Evolutionary conservation across 805 yeast genomes (phyloP).

Genomic region (Yamadazyma insecticola): DNA sequence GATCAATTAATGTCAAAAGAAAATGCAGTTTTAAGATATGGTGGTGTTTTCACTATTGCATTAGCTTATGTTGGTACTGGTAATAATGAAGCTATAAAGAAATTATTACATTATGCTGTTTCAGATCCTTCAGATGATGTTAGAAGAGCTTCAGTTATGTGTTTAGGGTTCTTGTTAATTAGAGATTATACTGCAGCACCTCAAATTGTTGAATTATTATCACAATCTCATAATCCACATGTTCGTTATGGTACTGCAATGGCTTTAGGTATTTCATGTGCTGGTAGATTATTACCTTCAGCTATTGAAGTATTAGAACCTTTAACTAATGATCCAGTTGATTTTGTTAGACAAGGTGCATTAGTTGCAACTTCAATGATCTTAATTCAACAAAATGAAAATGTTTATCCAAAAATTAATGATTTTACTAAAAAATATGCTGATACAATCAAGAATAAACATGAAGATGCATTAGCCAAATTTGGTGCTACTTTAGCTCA

Average conservation of each 20-base stretch:
- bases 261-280: conserved; percentile 96
- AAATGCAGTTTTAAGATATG: conserved; percentile 83
- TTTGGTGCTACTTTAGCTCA: conserved; percentile 97
- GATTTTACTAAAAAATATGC: conserved; percentile 71
- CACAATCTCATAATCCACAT: conserved; percentile 95
- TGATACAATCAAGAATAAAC: conserved; percentile 75
- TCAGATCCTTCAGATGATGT: conserved; percentile 96
- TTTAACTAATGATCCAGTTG: conserved; percentile 87
- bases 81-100: conserved; percentile 78
- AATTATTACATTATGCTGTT: conserved; percentile 87
- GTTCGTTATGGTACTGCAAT: conserved; percentile 97
- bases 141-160: conserved; percentile 91
- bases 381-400: conserved; percentile 81
- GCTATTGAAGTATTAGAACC: conserved; percentile 94
- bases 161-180: conserved; percentile 84
- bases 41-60: conserved; percentile 93
- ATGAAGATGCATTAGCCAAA: conserved; percentile 94
- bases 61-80: conserved; percentile 97
- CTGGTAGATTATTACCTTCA: conserved; percentile 83
- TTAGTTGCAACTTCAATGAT: conserved; percentile 89
- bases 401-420: conserved; percentile 72
- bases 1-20: conserved; percentile 66
- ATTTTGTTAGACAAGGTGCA: conserved; percentile 98
- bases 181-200: conserved; percentile 94
- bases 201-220: conserved; percentile 84